Evolutionary conservation across 257 asterid genomes (phyloP).

Genomic region (Salvia hispanica): DNA sequence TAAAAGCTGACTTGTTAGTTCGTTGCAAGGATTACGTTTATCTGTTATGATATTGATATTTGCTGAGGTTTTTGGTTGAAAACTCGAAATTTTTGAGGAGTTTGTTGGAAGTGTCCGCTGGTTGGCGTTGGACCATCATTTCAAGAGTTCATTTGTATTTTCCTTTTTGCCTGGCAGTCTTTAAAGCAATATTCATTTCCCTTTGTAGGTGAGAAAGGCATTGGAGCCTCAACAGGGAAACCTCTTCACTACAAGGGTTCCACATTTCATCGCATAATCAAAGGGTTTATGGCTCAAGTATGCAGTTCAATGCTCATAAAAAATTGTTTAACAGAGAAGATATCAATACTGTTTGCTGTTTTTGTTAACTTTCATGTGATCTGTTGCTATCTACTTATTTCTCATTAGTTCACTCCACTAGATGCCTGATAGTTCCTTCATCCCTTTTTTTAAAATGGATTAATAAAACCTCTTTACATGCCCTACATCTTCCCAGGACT

Average conservation of each 20-base stretch:
- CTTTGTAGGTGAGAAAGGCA: constrained; percentile 84
- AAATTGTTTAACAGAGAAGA: constrained; percentile 1
- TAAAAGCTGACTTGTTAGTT: not conserved
- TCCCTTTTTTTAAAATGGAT: constrained; percentile 1
- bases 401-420: constrained; percentile 3
- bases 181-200: constrained; percentile 24
- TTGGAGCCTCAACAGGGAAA: constrained; percentile 79
- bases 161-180: constrained; percentile 9
- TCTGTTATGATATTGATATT: constrained; percentile 12
- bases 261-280: constrained; percentile 85
- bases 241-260: constrained; percentile 93
- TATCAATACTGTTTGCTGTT: not conserved
- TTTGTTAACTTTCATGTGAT: constrained; percentile 13
- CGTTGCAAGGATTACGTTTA: constrained; percentile 3
- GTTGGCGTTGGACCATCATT: not conserved
- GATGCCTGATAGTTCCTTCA: constrained; percentile 11
- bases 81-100: not conserved
- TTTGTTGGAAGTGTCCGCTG: not conserved
- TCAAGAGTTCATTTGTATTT: constrained; percentile 8
- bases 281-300: constrained; percentile 98
- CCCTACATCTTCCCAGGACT: not conserved
- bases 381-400: not conserved
- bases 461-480: not conserved
- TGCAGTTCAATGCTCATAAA: constrained; percentile 33
- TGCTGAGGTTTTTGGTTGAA: not conserved